Evolutionary conservation across 768 basidiomycete genomes (phyloP).

Genomic region (Boletellus emodensis): DNA sequence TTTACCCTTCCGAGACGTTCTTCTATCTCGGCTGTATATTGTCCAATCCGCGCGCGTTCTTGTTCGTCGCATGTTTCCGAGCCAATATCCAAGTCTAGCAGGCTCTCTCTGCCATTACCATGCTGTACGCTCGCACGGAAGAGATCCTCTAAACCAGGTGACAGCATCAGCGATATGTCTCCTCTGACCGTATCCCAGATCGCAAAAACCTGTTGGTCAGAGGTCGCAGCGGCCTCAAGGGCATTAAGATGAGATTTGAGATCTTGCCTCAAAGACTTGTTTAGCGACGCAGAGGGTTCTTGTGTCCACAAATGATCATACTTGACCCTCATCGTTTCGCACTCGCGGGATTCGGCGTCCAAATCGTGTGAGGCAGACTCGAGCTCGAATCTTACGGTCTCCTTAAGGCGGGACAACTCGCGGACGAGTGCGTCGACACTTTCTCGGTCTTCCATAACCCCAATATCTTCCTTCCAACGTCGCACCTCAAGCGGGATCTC

Average conservation of each 20-base stretch:
- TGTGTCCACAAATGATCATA: slow-evolving; percentile 88
- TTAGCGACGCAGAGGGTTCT: slow-evolving; percentile 70
- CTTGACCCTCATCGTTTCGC: slow-evolving; percentile 83
- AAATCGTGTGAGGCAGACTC: slow-evolving; percentile 61
- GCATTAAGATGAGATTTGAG: slow-evolving; percentile 70
- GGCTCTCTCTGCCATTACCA: slow-evolving; percentile 36
- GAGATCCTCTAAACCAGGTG: slow-evolving; percentile 57
- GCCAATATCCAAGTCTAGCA: slow-evolving; percentile 73
- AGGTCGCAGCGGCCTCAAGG: slow-evolving; percentile 70
- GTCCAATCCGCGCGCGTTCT: slow-evolving; percentile 64
- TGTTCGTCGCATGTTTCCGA: slow-evolving; percentile 58
- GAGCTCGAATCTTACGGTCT: slow-evolving; percentile 54
- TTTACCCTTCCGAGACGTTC: slow-evolving; percentile 72
- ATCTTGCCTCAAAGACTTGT: slow-evolving; percentile 69
- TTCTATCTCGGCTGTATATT: slow-evolving; percentile 70
- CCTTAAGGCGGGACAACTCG: slow-evolving; percentile 58
- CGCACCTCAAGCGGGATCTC: slow-evolving; percentile 70
- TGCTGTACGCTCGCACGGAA: slow-evolving; percentile 51
- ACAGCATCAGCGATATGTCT: slow-evolving; percentile 63
- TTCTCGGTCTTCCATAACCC: slow-evolving; percentile 63
- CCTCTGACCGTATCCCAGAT: slow-evolving; percentile 69
- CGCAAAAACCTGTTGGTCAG: slow-evolving; percentile 69
- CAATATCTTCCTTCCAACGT: slow-evolving; percentile 72
- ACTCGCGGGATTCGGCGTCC: slow-evolving; percentile 80
- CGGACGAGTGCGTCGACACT: slow-evolving; percentile 59